Conservation (phyloP, 2,329 filamentous ascomycete species). For the Xylaria sp. region DNA sequence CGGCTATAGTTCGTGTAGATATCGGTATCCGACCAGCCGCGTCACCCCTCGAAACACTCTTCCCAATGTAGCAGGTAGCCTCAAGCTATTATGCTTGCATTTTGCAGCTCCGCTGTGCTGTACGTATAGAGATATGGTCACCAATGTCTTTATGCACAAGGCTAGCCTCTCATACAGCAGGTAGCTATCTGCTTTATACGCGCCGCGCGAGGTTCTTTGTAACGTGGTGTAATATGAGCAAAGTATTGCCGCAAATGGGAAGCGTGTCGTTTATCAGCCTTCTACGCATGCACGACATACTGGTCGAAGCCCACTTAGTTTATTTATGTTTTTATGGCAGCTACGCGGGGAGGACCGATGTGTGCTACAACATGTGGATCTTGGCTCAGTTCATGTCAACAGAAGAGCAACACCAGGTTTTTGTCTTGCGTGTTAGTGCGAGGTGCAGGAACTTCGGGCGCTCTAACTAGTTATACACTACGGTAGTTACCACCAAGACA, state of each 20-base stretch:
- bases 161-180: not conserved
- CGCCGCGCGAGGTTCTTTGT: not conserved
- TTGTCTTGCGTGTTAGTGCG: not conserved
- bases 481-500: not conserved
- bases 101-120: not conserved
- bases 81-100: slow-evolving; percentile 1
- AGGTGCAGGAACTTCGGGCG: slow-evolving; percentile 1
- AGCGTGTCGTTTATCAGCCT: slow-evolving; percentile 1
- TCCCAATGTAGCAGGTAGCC: slow-evolving; percentile 16
- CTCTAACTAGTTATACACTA: not conserved
- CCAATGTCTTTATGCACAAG: not conserved
- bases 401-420: not conserved
- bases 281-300: not conserved
- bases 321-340: not conserved
- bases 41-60: not conserved
- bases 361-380: not conserved
- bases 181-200: not conserved
- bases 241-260: not conserved
- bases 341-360: not conserved
- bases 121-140: not conserved
- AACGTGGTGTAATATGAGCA: not conserved
- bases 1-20: not conserved
- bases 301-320: not conserved
- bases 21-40: not conserved
- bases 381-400: slow-evolving; percentile 2